A percentile compares a stretch with the other conserved stretches of the same genome.
phyloP scores from a whole-genome alignment of 2,329 filamentous ascomycete species.

The Coccinonectria pachysandricola region DNA sequence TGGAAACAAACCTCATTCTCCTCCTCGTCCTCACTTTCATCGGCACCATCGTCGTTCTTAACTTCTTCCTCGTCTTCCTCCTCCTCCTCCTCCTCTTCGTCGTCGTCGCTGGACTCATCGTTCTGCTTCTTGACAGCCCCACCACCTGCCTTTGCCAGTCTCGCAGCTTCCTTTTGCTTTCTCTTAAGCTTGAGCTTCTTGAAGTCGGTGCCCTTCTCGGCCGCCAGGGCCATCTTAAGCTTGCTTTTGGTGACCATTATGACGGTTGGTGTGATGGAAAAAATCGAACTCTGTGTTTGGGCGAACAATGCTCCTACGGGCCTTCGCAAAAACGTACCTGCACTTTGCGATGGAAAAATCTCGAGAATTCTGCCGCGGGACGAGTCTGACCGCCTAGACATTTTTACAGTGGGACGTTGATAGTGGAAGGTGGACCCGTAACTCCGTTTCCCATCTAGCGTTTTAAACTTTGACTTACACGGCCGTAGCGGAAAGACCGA shows the following conservation, averaged over 20 bases:
- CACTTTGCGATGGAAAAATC: constrained; percentile 22
- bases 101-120: constrained; percentile 26
- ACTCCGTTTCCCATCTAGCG: no score
- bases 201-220: constrained; percentile 44
- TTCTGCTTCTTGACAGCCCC: constrained; percentile 15
- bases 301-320: no score
- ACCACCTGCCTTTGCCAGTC: constrained; percentile 24
- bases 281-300: no score
- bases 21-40: constrained; percentile 28
- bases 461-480: no score
- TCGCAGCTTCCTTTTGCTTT: constrained; percentile 33
- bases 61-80: constrained; percentile 29
- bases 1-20: constrained; percentile 18
- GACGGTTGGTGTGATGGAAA: no score
- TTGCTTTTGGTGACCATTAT: constrained; percentile 36
- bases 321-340: no score
- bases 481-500: no score
- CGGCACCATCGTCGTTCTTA: constrained; percentile 15
- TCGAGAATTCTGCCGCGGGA: constrained; percentile 21
- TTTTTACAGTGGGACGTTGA: constrained; percentile 18
- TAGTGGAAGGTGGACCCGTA: no score
- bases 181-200: constrained; percentile 41
- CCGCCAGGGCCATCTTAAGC: constrained; percentile 43
- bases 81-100: constrained; percentile 17
- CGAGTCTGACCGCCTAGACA: constrained; percentile 15